Base-by-base conservation (phyloP, 257 asterid species). In the Solanum infundibuliforme region DNA sequence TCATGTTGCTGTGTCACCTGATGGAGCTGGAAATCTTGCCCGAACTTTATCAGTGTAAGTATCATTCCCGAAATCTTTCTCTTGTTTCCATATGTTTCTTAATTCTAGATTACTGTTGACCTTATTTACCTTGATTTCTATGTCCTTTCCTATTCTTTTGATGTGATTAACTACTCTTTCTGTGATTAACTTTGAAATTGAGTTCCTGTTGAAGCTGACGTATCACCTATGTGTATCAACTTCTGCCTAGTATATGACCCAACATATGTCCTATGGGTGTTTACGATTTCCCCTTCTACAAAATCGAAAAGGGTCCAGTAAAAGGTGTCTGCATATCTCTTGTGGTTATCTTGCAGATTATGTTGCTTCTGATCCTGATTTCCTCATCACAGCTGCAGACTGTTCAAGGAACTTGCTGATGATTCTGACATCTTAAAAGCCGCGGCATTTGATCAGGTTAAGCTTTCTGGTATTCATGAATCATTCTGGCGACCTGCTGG, bases 341-440 rank as follows among this genome's bases (percentile, higher is more conserved):
- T 18, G 27, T 31, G 71, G 41, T 82, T 18, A 82, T 82, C 71
- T 82, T 82, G 71, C 46, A 82, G 46, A 82, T 20, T 48, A 82
- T 20, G 60, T 23, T 32, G 68, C 77, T 32, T 87, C 88, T 87
- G 82, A 87, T 87, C 69, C 11, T 16, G 48, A n/a, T 87, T 52
- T 60, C 84, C 83, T 72, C 48, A 16, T 84, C 87, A 69, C 87
- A 90, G 92, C 74, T 90, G 90, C 90, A 90, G 90, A 48, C n/a
- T 83, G 72, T 90, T 90, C 66, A 88, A 85, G 89, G 88, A 90
- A 83, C 88, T 90, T 86, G 74, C 89, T 20, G 52, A 90, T 27
- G 90, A 90, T 71, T 23, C 83, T 34, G 76, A 65, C 83, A 86
- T 88, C 69, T 83, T 90, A 83, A 84, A 88, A 86, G 86, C 83